Evolutionary conservation across 768 basidiomycete species (phyloP).

Genomic region (Lactarius akahatsu): DNA sequence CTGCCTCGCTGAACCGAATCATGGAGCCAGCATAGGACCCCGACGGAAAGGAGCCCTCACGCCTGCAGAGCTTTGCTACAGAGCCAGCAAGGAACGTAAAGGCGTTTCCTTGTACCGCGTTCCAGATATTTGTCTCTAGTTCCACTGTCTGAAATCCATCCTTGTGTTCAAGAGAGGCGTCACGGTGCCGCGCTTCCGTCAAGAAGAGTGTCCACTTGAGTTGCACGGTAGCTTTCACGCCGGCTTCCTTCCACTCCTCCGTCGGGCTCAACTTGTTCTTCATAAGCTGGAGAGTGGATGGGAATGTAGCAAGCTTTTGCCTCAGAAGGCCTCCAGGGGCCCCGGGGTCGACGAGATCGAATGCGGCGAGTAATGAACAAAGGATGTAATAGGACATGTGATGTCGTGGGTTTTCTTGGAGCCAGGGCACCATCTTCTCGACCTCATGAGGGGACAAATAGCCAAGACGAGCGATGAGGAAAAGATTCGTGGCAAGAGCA

Average conservation of each 20-base stretch:
- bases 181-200: conserved; percentile 69
- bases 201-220: conserved; percentile 89
- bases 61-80: conserved; percentile 56
- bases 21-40: conserved; percentile 34
- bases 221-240: conserved; percentile 69
- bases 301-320: conserved; percentile 48
- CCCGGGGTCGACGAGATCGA: conserved; percentile 64
- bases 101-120: conserved; percentile 78
- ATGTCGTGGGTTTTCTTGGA: conserved; percentile 63
- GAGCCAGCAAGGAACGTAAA: conserved; percentile 69
- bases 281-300: conserved; percentile 54
- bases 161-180: conserved; percentile 60
- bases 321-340: conserved; percentile 47
- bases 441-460: conserved; percentile 60
- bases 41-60: conserved; percentile 35
- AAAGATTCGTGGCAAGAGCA: conserved; percentile 60
- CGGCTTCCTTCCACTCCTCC: conserved; percentile 64
- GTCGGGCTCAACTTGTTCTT: conserved; percentile 51
- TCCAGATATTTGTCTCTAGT: conserved; percentile 78
- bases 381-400: conserved; percentile 69
- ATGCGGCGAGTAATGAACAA: conserved; percentile 57
- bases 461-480: conserved; percentile 61
- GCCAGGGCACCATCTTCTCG: conserved; percentile 67
- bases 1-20: conserved; percentile 37
- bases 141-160: conserved; percentile 73